Conservation (phyloP, 2,329 filamentous ascomycete genomes). For the Emmonsiellopsis sp. region DNA sequence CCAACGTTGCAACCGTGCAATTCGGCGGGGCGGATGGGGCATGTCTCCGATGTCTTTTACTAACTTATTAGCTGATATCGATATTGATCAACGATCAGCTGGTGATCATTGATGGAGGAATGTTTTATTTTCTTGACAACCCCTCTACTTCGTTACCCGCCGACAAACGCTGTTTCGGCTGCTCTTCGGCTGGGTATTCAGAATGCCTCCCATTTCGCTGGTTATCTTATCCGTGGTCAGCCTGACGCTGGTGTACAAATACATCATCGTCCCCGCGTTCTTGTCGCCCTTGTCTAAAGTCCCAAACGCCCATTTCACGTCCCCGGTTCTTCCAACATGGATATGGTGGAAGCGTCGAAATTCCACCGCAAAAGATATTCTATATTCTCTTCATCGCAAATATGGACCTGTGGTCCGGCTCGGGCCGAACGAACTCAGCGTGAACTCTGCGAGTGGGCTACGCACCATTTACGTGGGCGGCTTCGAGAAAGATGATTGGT, state of each 20-base stretch:
- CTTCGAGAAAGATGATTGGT: slow-evolving; percentile 67
- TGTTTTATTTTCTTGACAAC: too few relatives aligned
- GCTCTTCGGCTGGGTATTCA: not conserved
- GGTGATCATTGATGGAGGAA: not conserved
- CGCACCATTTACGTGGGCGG: slow-evolving; percentile 60
- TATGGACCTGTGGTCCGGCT: slow-evolving; percentile 55
- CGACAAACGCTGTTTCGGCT: not conserved
- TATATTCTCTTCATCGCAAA: slow-evolving; percentile 49
- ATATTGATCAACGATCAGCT: not conserved
- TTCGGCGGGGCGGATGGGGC: too few relatives aligned
- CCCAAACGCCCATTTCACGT: slow-evolving; percentile 60
- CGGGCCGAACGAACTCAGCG: slow-evolving; percentile 50
- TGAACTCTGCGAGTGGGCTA: slow-evolving; percentile 58
- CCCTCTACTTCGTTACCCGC: too few relatives aligned
- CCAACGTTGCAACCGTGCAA: too few relatives aligned
- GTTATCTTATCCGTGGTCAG: too few relatives aligned
- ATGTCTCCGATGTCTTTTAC: not conserved
- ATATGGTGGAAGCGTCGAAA: slow-evolving; percentile 54
- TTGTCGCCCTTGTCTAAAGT: slow-evolving; percentile 56
- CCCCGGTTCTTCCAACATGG: slow-evolving; percentile 54
- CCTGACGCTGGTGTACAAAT: slow-evolving; percentile 22
- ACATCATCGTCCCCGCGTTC: slow-evolving; percentile 36
- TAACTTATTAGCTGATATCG: not conserved
- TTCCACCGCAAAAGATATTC: slow-evolving; percentile 51
- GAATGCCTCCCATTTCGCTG: not conserved